Evolutionary conservation across 768 basidiomycete genomes (phyloP), one percentile per base, ranked within the genome.

Genomic region (Scleroderma citrinum): DNA sequence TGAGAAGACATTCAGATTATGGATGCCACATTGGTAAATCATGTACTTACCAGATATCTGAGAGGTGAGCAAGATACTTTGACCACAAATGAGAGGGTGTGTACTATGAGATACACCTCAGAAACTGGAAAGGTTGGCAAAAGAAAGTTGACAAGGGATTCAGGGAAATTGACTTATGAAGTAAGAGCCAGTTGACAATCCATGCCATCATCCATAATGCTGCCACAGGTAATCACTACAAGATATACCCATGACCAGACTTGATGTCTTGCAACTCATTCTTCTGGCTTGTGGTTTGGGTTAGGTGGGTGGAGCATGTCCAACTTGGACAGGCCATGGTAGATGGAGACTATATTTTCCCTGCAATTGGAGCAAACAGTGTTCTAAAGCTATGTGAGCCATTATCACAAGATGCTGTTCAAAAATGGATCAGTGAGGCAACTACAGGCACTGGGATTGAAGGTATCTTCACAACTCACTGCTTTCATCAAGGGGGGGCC

Each of bases 111-210:
- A 43, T 67, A 24, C 43, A 52, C 24, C 51, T 66, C 4, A 20
- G 17, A 1, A 52, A 63, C n/a, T 24, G 45, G 7, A 64, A 66
- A 37, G 60, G 60, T 1, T 64, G 60, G 60, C 63, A 63, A 19
- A 51, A 48, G n/a, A 53, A 57, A 43, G 57, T 42, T 16, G 58
- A 53, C 54, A 64, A 49, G 62, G 63, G 12, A 48, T 47, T 30
- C 55, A 66, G 5, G 52, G 59, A 16, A 53, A 55, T 5, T 24
- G 53, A 30, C n/a, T 43, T 53, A 48, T 56, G 61, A 24, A 16
- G 51, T 59, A 4, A 10, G 32, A 14, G n/a, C n/a, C 13, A 12
- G 5, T 40, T 20, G 12, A 13, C 20, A 29, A 10, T 16, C 13
- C 20, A 10, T 40, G 21, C 20, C 10, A 23, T 21, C 10, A 11